Base-by-base conservation (phyloP, 768 basidiomycete genomes). In the Rubroboletus pulcherrimus region DNA sequence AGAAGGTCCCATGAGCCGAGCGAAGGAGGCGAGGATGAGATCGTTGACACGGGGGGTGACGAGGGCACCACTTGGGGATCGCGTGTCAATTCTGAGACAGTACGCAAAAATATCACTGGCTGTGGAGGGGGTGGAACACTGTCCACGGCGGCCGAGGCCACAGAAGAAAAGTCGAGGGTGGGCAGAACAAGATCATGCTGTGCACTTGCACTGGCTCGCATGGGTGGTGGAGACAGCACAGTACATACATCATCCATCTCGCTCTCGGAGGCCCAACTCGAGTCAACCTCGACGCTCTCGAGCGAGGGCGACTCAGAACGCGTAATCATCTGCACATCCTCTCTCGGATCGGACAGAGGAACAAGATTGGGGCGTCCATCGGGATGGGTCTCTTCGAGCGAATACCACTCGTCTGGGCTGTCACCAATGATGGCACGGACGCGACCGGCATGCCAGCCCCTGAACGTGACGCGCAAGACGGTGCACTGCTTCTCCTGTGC, bases 111-210 rank as follows among this genome's bases (percentile, higher is more conserved):
- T 8, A 63, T 43, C 52, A 51, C 34, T 8, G 63, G 66, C 19
- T 59, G 60, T 49, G 60, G 60, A 34, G 55, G 56, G 1, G 35
- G 30, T 0, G 56, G 41, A 55, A 45, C 30, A 31, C 52, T 53
- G 38, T 50, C 38, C 19, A 44, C 30, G 8, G 53, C 49, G 8
- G 49, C 52, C 14, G 60, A 40, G 29, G 79, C 80, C 8, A 76
- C 71, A 6, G 83, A 78, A 0, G 87, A 87, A 59, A 89, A 80
- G 66, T 91, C 88, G 50, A 91, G 77, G 1, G 83, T 87, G 5
- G 91, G 90, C n/a, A 92, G 73, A 11, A 93, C 71, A 55, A 94
- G 81, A 3, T 89, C 88, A 19, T 81, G 74, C 4, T 87, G 74
- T 11, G 85, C 81, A 63, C 89, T 85, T 24, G 62, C 64, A 24